Evolutionary conservation across 495 filamentous ascomycete species (phyloP), one percentile per base, ranked within the genome.

Genomic region (Penicillium antarcticum): DNA sequence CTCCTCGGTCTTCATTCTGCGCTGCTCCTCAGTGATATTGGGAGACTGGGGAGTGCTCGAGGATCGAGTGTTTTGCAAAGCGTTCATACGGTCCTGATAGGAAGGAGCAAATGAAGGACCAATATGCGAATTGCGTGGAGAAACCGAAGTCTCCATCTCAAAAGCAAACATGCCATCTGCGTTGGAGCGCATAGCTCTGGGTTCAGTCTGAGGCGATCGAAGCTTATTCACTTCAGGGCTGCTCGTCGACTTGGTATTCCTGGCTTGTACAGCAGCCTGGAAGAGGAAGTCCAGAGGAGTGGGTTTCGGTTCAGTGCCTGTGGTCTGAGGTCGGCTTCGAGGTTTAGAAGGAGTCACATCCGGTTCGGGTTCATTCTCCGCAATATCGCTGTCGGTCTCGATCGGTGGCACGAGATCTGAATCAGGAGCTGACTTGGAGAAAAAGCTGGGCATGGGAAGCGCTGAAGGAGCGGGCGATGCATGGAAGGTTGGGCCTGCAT

Each of bases 401-500:
- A 71, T 43, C 16, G 69, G 53, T 5, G 74, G 55, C 9, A 67
- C 58, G 17, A 70, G 62, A 18, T 74, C 69, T 2, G 71, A 67
- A 40, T 87, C 84, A 6, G 86, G 84, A 11, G 90, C 74, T 0
- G 89, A 86, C 48, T 86, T 92, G n/a, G 87, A 88, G 45, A 96
- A 81, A 65, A 96, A 96, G 65, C 84, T 94, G 1, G 94, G 94
- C 36, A 96, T 88, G 0, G 95, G 95, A 5, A 99, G 79, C n/a
- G 89, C 82, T 3, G 91, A 92, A 2, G 95, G 88, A 3, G 91
- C 92, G 12, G 94, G 94, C 2, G 94, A 99, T 10, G 89, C 87
- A 65, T 97, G 92, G 68, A 99, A 99, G 0, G 89, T 95, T 13
- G 92, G 88, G 13, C 94, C 94, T 12, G 94, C 94, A 68, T 96